Evolutionary conservation across 805 yeast genomes (phyloP).

Genomic region (Debaryomyces tyrocola): DNA sequence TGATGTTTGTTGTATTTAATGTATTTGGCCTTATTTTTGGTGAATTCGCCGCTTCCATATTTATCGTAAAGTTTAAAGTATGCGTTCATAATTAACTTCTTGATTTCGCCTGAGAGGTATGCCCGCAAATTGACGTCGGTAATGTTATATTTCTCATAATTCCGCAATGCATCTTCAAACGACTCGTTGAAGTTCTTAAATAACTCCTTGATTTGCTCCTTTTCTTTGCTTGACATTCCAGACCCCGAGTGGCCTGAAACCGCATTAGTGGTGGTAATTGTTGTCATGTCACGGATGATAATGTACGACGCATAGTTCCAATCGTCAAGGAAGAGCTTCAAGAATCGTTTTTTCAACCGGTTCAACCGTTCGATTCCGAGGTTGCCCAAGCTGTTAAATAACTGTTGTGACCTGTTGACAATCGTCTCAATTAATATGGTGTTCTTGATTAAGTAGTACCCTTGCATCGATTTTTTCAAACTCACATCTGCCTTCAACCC

Average conservation of each 20-base stretch:
- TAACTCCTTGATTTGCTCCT: constrained; percentile 80
- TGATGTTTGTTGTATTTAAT: constrained; percentile 60
- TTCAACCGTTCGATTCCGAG: constrained; percentile 64
- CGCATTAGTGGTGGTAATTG: constrained; percentile 54
- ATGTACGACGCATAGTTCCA: constrained; percentile 82
- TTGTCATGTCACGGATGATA: constrained; percentile 74
- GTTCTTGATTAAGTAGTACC: constrained; percentile 71
- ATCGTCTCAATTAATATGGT: constrained; percentile 73
- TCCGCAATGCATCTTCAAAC: constrained; percentile 73
- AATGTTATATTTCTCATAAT: constrained; percentile 63
- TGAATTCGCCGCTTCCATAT: constrained; percentile 64
- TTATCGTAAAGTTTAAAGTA: constrained; percentile 84
- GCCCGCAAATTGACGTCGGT: constrained; percentile 66
- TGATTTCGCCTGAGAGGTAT: constrained; percentile 68
- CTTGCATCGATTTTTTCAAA: constrained; percentile 51
- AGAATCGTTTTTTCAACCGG: constrained; percentile 68
- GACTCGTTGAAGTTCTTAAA: constrained; percentile 78
- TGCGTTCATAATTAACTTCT: constrained; percentile 72
- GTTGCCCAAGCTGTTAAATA: constrained; percentile 55
- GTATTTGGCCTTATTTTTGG: constrained; percentile 70
- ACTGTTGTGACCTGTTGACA: constrained; percentile 54
- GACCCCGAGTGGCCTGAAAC: constrained; percentile 6
- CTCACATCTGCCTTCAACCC: constrained; percentile 42
- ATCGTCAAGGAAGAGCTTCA: constrained; percentile 66
- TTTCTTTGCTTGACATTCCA: constrained; percentile 58